Percentiles rank a stretch among this genome's conserved stretches.
Conservation (phyloP, 2,329 filamentous ascomycete genomes). For the Neofusicoccum sp. region DNA sequence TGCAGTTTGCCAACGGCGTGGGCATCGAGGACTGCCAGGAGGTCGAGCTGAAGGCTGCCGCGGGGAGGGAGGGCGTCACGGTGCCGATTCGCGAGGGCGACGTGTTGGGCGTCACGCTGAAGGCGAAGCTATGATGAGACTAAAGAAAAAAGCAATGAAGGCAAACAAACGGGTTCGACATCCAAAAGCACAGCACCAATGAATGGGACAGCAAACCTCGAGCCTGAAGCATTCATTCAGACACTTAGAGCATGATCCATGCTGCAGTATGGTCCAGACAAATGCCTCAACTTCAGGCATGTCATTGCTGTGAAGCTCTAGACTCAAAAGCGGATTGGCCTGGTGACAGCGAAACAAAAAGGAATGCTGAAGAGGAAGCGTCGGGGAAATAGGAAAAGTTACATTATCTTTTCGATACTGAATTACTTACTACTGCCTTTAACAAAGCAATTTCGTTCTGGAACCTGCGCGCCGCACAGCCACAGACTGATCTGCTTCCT, state of each 20-base stretch:
- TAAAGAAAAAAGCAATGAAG: background rate
- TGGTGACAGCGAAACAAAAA: background rate
- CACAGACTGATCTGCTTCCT: background rate
- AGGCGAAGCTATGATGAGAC: slow-evolving; percentile 8
- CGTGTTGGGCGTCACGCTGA: background rate
- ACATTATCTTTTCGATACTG: background rate
- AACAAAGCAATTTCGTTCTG: background rate
- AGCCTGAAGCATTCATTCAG: no score
- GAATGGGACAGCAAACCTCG: no score
- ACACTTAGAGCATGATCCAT: no score
- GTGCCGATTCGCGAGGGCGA: slow-evolving; percentile 32
- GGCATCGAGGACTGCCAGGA: slow-evolving; percentile 85
- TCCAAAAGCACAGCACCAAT: no score
- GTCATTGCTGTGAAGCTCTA: no score
- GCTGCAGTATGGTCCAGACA: no score
- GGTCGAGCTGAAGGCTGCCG: slow-evolving; percentile 47
- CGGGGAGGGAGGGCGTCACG: slow-evolving; percentile 31
- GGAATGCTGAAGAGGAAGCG: background rate
- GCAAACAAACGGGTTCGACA: background rate
- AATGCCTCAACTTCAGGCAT: no score
- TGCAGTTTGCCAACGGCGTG: slow-evolving; percentile 85
- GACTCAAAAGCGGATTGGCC: no score
- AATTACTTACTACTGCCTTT: background rate
- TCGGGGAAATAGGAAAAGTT: background rate
- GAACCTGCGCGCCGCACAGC: no score